Conservation (phyloP, 1,139 yeast species). For the Saccharomyces pastorianus region DNA sequence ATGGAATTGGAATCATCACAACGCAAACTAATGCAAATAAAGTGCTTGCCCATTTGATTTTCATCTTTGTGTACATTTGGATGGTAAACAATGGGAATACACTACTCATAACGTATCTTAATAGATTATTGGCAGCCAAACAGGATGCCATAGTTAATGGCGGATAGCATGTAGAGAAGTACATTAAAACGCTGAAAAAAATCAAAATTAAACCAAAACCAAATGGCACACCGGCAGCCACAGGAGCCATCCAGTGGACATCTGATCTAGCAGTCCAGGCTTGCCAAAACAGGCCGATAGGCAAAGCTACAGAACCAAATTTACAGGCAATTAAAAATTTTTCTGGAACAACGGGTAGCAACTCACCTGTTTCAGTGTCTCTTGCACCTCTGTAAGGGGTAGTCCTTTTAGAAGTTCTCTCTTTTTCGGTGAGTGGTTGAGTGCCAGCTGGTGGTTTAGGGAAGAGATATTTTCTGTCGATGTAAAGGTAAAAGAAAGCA, state of each 20-base stretch:
- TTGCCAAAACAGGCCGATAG: conserved; percentile 68
- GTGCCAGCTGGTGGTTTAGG: conserved; percentile 58
- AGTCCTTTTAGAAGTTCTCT: conserved; percentile 17
- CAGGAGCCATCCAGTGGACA: conserved; percentile 76
- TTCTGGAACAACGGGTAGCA: conserved; percentile 41
- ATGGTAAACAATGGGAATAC: conserved; percentile 70
- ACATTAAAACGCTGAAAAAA: conserved; percentile 64
- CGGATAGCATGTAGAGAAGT: conserved; percentile 68
- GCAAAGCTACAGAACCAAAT: conserved; percentile 55
- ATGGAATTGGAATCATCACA: conserved; percentile 67
- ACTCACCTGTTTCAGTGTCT: conserved; percentile 43
- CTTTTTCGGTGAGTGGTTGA: conserved; percentile 23
- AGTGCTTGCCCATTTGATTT: conserved; percentile 72
- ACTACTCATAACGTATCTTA: conserved; percentile 49
- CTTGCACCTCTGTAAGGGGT: conserved; percentile 27
- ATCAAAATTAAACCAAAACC: conserved; percentile 67
- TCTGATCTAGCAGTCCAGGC: conserved; percentile 63
- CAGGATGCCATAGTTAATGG: conserved; percentile 69
- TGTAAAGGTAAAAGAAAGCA: conserved; percentile 40
- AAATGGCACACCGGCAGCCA: conserved; percentile 66
- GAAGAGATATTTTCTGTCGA: conserved; percentile 45
- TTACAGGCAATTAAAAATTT: conserved; percentile 40
- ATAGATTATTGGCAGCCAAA: conserved; percentile 67
- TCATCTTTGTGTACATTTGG: conserved; percentile 64
- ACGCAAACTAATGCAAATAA: conserved; percentile 63